Base-by-base conservation (phyloP, 495 filamentous ascomycete genomes). In the Aspergillus mulundensis region DNA sequence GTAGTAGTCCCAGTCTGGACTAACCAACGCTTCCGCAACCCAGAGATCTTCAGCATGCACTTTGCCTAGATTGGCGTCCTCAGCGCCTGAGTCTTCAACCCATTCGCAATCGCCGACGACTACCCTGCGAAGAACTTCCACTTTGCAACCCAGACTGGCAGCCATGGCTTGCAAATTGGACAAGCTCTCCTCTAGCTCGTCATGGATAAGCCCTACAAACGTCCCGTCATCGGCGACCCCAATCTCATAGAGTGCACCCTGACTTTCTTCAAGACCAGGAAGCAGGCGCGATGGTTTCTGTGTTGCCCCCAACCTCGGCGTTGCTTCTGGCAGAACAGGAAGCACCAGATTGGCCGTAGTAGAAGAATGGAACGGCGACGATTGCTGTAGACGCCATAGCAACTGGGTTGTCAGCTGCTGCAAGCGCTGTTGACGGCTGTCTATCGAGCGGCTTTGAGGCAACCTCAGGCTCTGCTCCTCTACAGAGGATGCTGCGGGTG, bases 171-270 rank as follows among this genome's bases (percentile, higher is more conserved):
- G 82, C 11, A 98, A 73, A 49, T 87, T 95, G 23, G 77, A 79
- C 51, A 97, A 76, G 68, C 90, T 95, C 69, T 96, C 93, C 49
- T 95, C 84, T 70, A 98, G 75, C 70, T 97, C 94, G 65, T 96
- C 91, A 59, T 86, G 81, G 0, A 88, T 87, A n/a, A 98, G 73
- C 1, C 94, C 94, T 40, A 95, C 86, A 57, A 97, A 87, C 0
- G 86, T 89, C 14, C 94, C 94, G 73, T 97, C 92, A 67, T 98
- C 94, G 5, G 91, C 86, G 19, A 98, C 91, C 0, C 94, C 94
- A 65, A 98, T 95, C 71, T 98, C 95, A 56, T 98, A 98, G 49
- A 97, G 67, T 0, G 95, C 95, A 16, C 94, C 94, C 55, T 88
- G 86, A 36, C 90, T 96, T 57, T 95, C 91, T 66, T 97, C 92